These are phyloP conservation scores for Clavispora asparagi DNA, from an alignment of 805 yeast genomes.

Conservation along the genomic window DNA sequence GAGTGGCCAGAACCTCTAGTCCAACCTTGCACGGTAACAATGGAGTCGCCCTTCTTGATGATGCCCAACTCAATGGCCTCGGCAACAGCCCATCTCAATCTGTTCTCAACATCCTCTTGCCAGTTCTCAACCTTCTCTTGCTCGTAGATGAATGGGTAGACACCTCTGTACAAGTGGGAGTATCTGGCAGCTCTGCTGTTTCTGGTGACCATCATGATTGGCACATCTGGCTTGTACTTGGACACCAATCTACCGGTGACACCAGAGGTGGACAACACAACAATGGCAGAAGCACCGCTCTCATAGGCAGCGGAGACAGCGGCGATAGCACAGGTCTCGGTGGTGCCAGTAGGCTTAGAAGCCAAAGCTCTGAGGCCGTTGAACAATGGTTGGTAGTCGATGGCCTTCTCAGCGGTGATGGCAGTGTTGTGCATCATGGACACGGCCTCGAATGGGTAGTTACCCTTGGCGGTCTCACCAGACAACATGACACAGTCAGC, in stretches of 20 bases:
- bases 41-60: conserved; percentile 79
- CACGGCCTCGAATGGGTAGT: conserved; percentile 96
- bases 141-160: conserved; percentile 88
- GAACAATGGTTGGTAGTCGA: conserved; percentile 79
- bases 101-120: conserved; percentile 93
- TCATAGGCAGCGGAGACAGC: conserved; percentile 96
- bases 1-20: conserved; percentile 98
- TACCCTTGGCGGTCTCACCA: conserved; percentile 99
- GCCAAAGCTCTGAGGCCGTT: conserved; percentile 86
- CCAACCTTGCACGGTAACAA: conserved; percentile 98
- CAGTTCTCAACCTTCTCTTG: conserved; percentile 69
- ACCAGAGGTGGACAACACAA: conserved; percentile 94
- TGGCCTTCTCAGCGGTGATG: conserved; percentile 92
- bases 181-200: conserved; percentile 89
- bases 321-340: conserved; percentile 96
- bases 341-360: conserved; percentile 82
- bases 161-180: conserved; percentile 97
- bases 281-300: conserved; percentile 94
- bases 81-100: conserved; percentile 88
- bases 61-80: conserved; percentile 86
- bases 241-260: conserved; percentile 92
- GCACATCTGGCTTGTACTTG: conserved; percentile 96
- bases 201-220: conserved; percentile 97
- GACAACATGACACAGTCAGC: conserved; percentile 99
- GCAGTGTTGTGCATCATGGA: conserved; percentile 98